Base-by-base conservation (phyloP, 2,329 filamentous ascomycete genomes). In the Claviceps arundinis region DNA sequence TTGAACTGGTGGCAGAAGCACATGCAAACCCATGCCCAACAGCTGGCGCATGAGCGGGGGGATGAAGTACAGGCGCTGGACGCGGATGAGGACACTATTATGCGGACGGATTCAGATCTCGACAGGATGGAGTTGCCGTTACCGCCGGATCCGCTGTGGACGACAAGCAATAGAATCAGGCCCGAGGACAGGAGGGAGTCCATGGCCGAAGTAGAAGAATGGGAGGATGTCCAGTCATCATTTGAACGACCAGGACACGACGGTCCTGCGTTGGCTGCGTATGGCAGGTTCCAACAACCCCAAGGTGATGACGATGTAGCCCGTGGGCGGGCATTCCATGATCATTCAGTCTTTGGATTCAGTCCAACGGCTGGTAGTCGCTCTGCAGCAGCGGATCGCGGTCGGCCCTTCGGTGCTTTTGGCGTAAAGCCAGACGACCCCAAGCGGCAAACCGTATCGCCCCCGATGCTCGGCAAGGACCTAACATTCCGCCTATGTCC, bases 381-480 rank as follows among this genome's bases (percentile, higher is more conserved):
- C 44, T 34, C 52, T 45, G 34, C 37, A 46, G 51, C 42, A 47
- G 53, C 42, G 11, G 51, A 43, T n/a, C 45, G 48, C 46, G 51
- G 68, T 51, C 67, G 71, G 49, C 73, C 73, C 6, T 75, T 75
- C 57, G 71, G 66, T 42, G 65, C 64, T 19, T 65, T 67, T 48
- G 66, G 66, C 45, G 58, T 64, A 40, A 62, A 62, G 52, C 65
- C 70, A 34, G 64, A 70, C 44, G 70, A 70, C 48, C 62, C 64
- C 34, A 65, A 69, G 51, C 75, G 75, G 54, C 68, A 76, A 57
- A 73, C 72, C 22, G 72, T 75, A 60, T 82, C 81, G 55, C 91
- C 91, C 42, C 91, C 91, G 9, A 94, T 97, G 89, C 79, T 95
- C 11, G 91, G 91, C 52, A 71, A 74, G 53, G 86, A 95, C 58